A percentile compares a stretch with the other conserved stretches of the same genome.
Conservation (phyloP, 2,329 filamentous ascomycete species). For the Ophiostoma perfectum region DNA sequence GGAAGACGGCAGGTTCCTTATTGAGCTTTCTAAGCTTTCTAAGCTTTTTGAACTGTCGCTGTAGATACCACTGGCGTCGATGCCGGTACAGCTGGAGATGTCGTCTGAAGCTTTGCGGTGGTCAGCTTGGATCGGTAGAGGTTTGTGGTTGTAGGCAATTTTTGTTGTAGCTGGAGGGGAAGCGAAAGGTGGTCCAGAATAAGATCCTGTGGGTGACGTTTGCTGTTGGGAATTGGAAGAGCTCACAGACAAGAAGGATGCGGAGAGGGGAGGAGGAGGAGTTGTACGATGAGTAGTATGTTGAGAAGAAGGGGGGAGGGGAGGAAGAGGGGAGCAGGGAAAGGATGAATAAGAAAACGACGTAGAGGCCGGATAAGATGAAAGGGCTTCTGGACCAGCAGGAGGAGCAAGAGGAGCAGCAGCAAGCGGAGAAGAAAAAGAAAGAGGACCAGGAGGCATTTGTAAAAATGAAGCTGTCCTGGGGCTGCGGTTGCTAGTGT, state of each 20-base stretch:
- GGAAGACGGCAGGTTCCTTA: no score
- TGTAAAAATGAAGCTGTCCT: constrained; percentile 8
- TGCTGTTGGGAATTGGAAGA: neutral
- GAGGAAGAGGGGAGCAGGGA: neutral
- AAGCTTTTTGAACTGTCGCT: no score
- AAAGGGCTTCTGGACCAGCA: neutral
- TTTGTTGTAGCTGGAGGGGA: neutral
- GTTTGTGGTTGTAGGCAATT: neutral
- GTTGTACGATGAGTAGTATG: no score
- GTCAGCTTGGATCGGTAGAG: neutral
- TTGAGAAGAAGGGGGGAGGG: no score
- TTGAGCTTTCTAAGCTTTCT: no score
- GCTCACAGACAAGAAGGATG: neutral
- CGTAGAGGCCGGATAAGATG: neutral
- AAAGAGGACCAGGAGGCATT: constrained; percentile 10
- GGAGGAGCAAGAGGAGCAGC: neutral
- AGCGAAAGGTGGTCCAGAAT: neutral
- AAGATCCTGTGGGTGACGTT: neutral
- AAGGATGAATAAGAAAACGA: neutral
- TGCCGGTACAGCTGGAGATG: no score
- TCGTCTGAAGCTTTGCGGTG: neutral
- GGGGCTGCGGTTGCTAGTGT: neutral
- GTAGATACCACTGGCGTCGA: no score
- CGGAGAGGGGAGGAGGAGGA: no score
- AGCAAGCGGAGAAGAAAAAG: constrained; percentile 13